Evolutionary conservation across 306 rosid genomes (phyloP).

Genomic region (Fragaria nilgerrensis): DNA sequence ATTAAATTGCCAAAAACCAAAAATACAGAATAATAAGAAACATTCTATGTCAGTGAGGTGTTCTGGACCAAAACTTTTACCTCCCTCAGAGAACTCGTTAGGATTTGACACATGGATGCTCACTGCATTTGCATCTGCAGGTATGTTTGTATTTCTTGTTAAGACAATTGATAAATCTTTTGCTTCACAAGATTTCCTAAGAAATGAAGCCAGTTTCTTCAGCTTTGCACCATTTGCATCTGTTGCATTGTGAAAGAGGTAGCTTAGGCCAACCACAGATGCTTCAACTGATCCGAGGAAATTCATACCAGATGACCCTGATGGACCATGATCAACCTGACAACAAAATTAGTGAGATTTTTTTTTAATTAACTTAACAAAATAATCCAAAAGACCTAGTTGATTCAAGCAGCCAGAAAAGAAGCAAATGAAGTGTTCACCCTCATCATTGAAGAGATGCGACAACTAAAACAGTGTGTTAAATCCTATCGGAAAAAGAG

Average conservation of each 20-base stretch:
- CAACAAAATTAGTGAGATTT: constrained; percentile 18
- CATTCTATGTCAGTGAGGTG: background rate
- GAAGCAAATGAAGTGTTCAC: constrained; percentile 2
- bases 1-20: background rate
- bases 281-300: constrained; percentile 64
- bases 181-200: constrained; percentile 43
- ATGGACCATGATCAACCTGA: constrained; percentile 33
- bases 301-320: constrained; percentile 33
- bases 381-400: background rate
- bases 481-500: background rate
- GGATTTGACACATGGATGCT: constrained; percentile 59
- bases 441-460: background rate
- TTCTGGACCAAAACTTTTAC: constrained; percentile 35
- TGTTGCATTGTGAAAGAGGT: constrained; percentile 51
- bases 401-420: constrained; percentile 16
- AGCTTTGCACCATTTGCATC: constrained; percentile 60
- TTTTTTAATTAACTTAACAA: background rate
- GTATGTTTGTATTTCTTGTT: constrained; percentile 55
- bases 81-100: constrained; percentile 45
- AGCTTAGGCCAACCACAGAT: constrained; percentile 78
- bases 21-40: background rate
- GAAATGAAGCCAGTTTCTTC: constrained; percentile 58
- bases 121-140: constrained; percentile 74
- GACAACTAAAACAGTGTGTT: background rate
- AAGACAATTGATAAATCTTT: constrained; percentile 43